Evolutionary conservation across 352 stramenopile genomes (phyloP), one percentile per base, ranked within the genome.

Genomic region (Phytophthora kernoviae): DNA sequence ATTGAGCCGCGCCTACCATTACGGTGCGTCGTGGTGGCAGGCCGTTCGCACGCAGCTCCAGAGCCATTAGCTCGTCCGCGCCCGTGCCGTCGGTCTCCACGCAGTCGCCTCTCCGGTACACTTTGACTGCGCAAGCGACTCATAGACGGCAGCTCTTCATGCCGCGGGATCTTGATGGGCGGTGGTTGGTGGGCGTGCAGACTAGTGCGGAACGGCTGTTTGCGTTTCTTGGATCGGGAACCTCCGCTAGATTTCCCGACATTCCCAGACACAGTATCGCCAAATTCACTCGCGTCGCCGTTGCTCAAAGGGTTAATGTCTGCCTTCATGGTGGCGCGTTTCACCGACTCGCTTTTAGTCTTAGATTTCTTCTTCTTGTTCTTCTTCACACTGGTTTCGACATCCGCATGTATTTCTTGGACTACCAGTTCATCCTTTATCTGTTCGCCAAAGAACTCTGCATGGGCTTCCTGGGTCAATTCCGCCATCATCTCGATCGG

Each of bases 1-100:
- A 91, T 91, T 21, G 79, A 89, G 37, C 79, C 79, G 18, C 81
- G 81, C 26, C 75, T 78, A 32, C 77, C 75, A 53, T 76, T 84
- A 43, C 73, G 70, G 6, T 82, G 74, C 52, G 73, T 88, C 32
- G 74, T 82, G 0, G 78, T 91, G 12, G 77, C 84, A 30, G 81
- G 79, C 6, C 77, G 66, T 46, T 76, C 65, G 17, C 54, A 54
- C 51, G 40, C 34, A 21, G 22, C 37, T 17, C 39, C 52, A 9
- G 32, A 21, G 12, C 48, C 37, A 6, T 18, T 51, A 37, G 63
- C 47, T 55, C 62, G 57, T 36, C 53, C 54, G 57, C 75, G 20
- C 43, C 46, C 52, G 26, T 51, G 45, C 39, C 61, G 54, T 56
- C 60, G 48, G 45, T 70, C 60, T 24, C 58, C 49, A 10, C 64